phyloP scores from a whole-genome alignment of 192 early-diverging fungal species.

The Pilaira anomala region DNA sequence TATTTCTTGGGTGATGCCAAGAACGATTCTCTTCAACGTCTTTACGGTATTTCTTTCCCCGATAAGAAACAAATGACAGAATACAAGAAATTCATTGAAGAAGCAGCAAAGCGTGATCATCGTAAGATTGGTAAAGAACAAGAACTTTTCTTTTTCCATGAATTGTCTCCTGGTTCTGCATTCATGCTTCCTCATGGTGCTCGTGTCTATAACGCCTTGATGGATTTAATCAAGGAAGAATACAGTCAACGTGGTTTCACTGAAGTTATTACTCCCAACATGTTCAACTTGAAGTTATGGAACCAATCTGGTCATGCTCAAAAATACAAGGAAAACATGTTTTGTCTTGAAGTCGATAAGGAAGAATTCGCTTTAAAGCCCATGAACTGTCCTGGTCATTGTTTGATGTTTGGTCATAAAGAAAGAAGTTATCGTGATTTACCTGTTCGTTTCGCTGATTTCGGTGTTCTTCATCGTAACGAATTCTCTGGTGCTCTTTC shows the following conservation, averaged over 20 bases:
- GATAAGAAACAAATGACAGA: slow-evolving; percentile 97
- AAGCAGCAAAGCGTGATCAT: slow-evolving; percentile 95
- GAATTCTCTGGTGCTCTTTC: slow-evolving; percentile 90
- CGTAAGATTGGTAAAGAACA: slow-evolving; percentile 96
- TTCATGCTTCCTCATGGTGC: slow-evolving; percentile 97
- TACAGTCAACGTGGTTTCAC: slow-evolving; percentile 92
- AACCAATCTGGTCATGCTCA: slow-evolving; percentile 92
- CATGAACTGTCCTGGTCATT: slow-evolving; percentile 99
- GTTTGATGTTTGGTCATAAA: slow-evolving; percentile 91
- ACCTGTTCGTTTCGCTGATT: slow-evolving; percentile 93
- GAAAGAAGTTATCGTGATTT: slow-evolving; percentile 96
- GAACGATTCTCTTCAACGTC: slow-evolving; percentile 97
- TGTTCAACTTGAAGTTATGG: slow-evolving; percentile 99
- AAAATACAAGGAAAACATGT: slow-evolving; percentile 99
- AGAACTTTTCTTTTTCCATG: slow-evolving; percentile 98
- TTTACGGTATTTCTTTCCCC: slow-evolving; percentile 99
- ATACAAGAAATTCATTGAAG: slow-evolving; percentile 93
- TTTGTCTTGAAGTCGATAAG: slow-evolving; percentile 92
- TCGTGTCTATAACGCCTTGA: slow-evolving; percentile 92
- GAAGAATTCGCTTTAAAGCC: slow-evolving; percentile 97
- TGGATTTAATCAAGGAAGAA: slow-evolving; percentile 86
- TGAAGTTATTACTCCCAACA: slow-evolving; percentile 97
- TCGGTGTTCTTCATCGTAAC: slow-evolving; percentile 96
- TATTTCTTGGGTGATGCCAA: slow-evolving; percentile 97
- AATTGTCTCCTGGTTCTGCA: slow-evolving; percentile 86